phyloP scores from a whole-genome alignment of 306 rosid genomes.

The Sechiopsis laciniata region DNA sequence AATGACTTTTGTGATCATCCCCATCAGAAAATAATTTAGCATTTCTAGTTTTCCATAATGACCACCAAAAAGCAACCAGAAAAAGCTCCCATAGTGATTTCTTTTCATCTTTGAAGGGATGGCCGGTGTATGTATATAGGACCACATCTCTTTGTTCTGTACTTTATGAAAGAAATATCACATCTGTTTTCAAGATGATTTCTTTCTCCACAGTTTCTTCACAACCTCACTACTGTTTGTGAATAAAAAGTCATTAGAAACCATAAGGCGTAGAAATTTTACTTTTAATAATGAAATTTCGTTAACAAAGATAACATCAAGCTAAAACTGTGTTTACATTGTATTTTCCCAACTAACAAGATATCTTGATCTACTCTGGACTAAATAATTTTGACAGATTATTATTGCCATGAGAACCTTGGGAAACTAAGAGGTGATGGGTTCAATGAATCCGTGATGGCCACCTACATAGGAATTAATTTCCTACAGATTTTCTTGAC shows the following conservation, averaged over 20 bases:
- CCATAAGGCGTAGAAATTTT: not conserved
- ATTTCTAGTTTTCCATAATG: too few species aligned
- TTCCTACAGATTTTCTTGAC: too few species aligned
- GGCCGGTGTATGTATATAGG: too few species aligned
- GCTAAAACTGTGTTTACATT: not conserved
- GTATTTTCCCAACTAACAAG: not conserved
- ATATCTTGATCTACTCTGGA: not conserved
- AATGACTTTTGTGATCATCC: too few species aligned
- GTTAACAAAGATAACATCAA: not conserved
- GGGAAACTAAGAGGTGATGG: too few species aligned
- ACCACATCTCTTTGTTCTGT: not conserved
- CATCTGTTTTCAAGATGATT: not conserved
- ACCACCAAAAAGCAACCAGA: too few species aligned
- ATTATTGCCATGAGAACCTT: too few species aligned
- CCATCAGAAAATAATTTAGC: too few species aligned
- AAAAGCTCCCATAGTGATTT: too few species aligned
- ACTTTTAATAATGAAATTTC: not conserved
- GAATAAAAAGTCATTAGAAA: conserved; percentile 8
- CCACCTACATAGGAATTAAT: too few species aligned
- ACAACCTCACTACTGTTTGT: not conserved
- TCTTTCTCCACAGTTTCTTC: not conserved
- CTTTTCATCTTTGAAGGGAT: too few species aligned
- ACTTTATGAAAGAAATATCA: not conserved
- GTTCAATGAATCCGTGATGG: too few species aligned
- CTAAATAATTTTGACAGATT: not conserved